phyloP scores from a whole-genome alignment of 441 rosid species.

The Aleurites moluccanus region DNA sequence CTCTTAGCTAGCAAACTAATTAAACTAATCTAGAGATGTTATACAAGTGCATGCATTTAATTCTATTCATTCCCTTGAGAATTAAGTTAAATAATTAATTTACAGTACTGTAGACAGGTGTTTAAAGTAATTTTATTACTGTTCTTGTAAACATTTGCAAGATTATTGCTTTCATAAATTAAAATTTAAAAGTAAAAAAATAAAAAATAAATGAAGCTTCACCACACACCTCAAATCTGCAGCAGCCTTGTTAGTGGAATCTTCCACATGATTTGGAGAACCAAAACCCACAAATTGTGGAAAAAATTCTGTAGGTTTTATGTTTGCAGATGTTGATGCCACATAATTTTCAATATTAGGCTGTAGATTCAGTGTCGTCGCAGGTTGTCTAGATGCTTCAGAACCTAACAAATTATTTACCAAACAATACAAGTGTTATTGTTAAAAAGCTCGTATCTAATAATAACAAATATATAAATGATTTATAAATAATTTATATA shows the following conservation, averaged over 20 bases:
- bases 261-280: slow-evolving; percentile 26
- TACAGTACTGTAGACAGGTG: not conserved
- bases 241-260: slow-evolving; percentile 10
- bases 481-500: too few relatives aligned
- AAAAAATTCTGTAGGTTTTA: slow-evolving; percentile 27
- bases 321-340: slow-evolving; percentile 11
- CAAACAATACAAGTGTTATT: not conserved
- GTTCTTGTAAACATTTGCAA: too few relatives aligned
- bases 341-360: slow-evolving; percentile 28
- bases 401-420: slow-evolving; percentile 30
- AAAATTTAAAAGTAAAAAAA: too few relatives aligned
- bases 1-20: too few relatives aligned
- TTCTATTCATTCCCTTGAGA: not conserved
- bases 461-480: too few relatives aligned
- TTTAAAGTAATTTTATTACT: not conserved
- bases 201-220: too few relatives aligned
- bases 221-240: slow-evolving; percentile 12
- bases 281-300: slow-evolving; percentile 27
- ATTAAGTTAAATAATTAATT: too few relatives aligned
- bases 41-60: not conserved
- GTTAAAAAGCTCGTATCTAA: too few relatives aligned
- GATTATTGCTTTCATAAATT: too few relatives aligned
- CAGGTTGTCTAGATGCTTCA: slow-evolving; percentile 19
- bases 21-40: not conserved
- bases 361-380: slow-evolving; percentile 30